These are phyloP conservation scores for Sarocladium brachiariae DNA, from an alignment of 2,329 filamentous ascomycete species.

Conservation along the genomic window DNA sequence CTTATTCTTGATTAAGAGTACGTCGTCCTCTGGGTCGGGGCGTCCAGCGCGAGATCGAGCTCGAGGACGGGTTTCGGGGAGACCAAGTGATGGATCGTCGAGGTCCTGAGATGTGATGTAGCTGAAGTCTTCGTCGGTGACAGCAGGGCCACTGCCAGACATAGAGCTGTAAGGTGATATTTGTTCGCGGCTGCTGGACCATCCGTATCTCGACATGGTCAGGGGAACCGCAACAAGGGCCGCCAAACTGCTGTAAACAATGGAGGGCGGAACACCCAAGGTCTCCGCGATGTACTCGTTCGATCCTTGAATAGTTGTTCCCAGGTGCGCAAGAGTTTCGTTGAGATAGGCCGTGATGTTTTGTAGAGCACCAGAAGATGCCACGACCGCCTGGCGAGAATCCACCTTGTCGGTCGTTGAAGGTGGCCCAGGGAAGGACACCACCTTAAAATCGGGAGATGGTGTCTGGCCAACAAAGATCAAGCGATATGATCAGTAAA, in stretches of 20 bases:
- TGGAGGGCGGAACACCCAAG: conserved; percentile 40
- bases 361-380: conserved; percentile 57
- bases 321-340: conserved; percentile 42
- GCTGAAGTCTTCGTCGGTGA: conserved; percentile 71
- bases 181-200: conserved; percentile 37
- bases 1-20: conserved; percentile 63
- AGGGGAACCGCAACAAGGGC: conserved; percentile 42
- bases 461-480: background rate
- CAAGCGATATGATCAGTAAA: background rate
- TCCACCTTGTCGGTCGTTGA: conserved; percentile 49
- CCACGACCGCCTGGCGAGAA: conserved; percentile 49
- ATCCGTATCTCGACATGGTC: conserved; percentile 50
- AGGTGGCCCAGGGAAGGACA: conserved; percentile 14
- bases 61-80: conserved; percentile 22
- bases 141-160: conserved; percentile 46
- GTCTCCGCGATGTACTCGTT: conserved; percentile 46
- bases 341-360: conserved; percentile 54
- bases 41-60: conserved; percentile 34
- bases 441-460: conserved; percentile 11
- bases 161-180: conserved; percentile 47
- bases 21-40: conserved; percentile 53
- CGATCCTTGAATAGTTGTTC: conserved; percentile 38
- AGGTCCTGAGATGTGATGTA: conserved; percentile 79
- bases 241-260: conserved; percentile 44
- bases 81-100: conserved; percentile 34